Base-by-base conservation (phyloP, 345 rosid species). In the Bruguiera sexangula region DNA sequence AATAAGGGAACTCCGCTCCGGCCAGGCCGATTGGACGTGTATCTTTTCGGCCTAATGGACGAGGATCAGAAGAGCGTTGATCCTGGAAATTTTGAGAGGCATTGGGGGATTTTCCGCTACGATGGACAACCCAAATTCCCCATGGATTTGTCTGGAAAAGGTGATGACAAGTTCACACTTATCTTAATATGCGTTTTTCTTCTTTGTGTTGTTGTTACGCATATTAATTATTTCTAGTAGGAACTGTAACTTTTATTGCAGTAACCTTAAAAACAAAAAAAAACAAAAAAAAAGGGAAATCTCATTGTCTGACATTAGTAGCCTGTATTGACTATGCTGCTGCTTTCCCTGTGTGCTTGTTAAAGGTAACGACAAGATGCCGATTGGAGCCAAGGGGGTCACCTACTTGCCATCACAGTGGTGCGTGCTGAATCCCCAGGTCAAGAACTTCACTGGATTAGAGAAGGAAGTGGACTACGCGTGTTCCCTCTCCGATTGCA, bases 41-140 rank as follows among this genome's bases (percentile, higher is more conserved):
- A 90, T 73, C 73, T 95, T 6, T 92, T 95, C 32, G 69, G 94
- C 16, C 72, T 95, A 24, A 58, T 90, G 0, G 98, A 95, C 18
- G 99, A 95, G 73, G 84, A 95, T 77, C 36, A 50, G 76, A 96
- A 96, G 74, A 92, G 96, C 69, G 71, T 87, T 26, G 72, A n/a
- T 2, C 98, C 96, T 0, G 99, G 97, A 5, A 10, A 31, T 2
- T 95, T 95, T 59, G 97, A 95, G 80, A 77, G 98, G 73, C 96
- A 90, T 53, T 95, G 99, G 97, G 99, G 98, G 21, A 84, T 95
- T 19, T 95, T 87, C 53, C 57, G 76, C n/a, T 89, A 71, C 50
- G 97, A 95, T 10, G 96, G 96, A 29, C 69, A 78, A 73, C 91
- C 97, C 0, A 92, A 95, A 60, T 90, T 90, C 52, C 71, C 79